Conservation (phyloP, 257 asterid species). For the Cynanchum wilfordii region DNA sequence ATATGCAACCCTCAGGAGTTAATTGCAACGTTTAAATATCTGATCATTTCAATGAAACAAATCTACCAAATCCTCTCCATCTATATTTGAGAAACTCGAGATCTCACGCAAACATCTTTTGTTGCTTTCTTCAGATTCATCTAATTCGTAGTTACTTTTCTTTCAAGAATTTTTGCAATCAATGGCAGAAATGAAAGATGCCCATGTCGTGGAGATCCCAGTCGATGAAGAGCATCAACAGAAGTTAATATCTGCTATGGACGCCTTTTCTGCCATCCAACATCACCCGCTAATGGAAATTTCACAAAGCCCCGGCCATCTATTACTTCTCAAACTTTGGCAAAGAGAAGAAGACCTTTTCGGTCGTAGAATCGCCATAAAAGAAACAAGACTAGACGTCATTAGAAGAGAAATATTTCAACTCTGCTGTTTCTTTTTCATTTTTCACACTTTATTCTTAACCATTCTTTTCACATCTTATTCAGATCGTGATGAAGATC, state of each 20-base stretch:
- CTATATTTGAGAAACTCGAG: conserved; percentile 13
- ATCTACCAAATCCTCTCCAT: conserved; percentile 20
- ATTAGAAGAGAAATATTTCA: conserved; percentile 65
- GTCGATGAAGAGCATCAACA: conserved; percentile 65
- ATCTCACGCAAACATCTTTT: not conserved
- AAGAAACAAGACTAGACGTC: conserved; percentile 58
- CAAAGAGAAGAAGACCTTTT: conserved; percentile 72
- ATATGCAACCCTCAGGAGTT: conserved; percentile 17
- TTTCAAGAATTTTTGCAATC: not conserved
- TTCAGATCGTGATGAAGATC: conserved; percentile 12
- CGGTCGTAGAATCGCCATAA: conserved; percentile 47
- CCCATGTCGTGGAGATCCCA: conserved; percentile 72
- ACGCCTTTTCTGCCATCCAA: conserved; percentile 35
- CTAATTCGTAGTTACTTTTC: not conserved
- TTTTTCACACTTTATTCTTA: conserved; percentile 63
- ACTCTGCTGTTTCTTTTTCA: conserved; percentile 64
- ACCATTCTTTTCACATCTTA: conserved; percentile 59
- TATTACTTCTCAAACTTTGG: conserved; percentile 91
- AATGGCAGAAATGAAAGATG: conserved; percentile 60
- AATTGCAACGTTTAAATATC: conserved; percentile 44
- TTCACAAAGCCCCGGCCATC: conserved; percentile 87
- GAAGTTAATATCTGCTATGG: conserved; percentile 26
- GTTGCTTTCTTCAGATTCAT: not conserved
- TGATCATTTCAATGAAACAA: conserved; percentile 17
- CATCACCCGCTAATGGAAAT: conserved; percentile 86